Base-by-base conservation (phyloP, 352 stramenopile species). In the Globisporangium paroecandrum region DNA sequence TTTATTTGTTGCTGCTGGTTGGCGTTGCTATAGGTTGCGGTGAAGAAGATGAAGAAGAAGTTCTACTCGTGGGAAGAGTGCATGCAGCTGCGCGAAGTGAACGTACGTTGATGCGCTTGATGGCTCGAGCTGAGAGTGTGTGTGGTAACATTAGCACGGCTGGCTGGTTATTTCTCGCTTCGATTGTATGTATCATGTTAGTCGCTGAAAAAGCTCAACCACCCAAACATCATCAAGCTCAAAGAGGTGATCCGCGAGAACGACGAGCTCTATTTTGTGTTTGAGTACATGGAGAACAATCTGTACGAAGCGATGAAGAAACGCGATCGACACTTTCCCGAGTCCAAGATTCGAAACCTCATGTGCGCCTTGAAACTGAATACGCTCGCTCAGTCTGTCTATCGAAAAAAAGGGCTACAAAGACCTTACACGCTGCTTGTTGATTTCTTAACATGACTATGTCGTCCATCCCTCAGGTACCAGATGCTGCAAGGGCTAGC, bases 271-370 rank as follows among this genome's bases (percentile, higher is more conserved):
- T 99, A 94, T 73, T 99, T 99, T 75, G 96, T 99, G 0, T 99
- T 99, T 72, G 97, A 99, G 81, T 98, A 97, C 81, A 99, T 99
- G 97, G 94, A 99, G 74, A 90, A 89, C 69, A 99, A 98, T 68
- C 76, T 99, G 51, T 99, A 99, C 81, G 93, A 99, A 68, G 90
- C 88, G n/a, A 98, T 99, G 82, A 97, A 98, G 77, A 92, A 97
- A 53, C 73, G 93, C 47, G 81, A 97, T 66, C 82, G 83, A 57
- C 84, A 93, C 64, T 97, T 97, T 56, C 90, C 88, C 63, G 95
- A 99, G 73, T 90, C 89, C 65, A 97, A 98, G 72, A 98, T 99
- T 65, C 83, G 87, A 58, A 99, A 98, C 68, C 96, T 99, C 69
- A 97, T 99, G 81, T 98, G 79, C 53, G 69, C 58, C 25, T n/a